These are phyloP conservation scores for Naganishia sp. DNA, from an alignment of 1,284 basidiomycete species.

Conservation along the genomic window DNA sequence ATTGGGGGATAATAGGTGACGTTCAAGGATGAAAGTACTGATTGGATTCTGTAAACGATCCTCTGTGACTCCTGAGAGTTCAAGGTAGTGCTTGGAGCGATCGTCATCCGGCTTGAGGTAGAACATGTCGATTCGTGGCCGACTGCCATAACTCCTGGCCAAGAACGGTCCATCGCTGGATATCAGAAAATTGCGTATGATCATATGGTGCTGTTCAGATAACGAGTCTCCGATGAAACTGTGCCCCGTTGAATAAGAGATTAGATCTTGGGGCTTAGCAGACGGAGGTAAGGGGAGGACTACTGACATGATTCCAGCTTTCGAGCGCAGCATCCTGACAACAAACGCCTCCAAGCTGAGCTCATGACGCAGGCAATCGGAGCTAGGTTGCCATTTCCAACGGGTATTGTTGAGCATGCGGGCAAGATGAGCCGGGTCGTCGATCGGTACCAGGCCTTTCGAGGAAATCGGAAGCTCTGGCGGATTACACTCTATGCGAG, in stretches of 20 bases:
- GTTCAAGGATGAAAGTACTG: constrained; percentile 24
- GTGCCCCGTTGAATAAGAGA: background rate
- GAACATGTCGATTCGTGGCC: constrained; percentile 21
- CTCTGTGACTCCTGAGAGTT: constrained; percentile 9
- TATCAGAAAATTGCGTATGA: constrained; percentile 9
- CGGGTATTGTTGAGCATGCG: constrained; percentile 16
- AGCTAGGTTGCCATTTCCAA: constrained; percentile 13
- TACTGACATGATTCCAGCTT: constrained; percentile 25
- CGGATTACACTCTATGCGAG: constrained; percentile 25
- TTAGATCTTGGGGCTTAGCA: background rate
- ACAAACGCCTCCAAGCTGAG: constrained; percentile 24
- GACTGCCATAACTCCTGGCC: background rate
- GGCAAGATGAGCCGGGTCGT: constrained; percentile 17
- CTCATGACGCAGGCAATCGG: constrained; percentile 2
- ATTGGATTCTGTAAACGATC: constrained; percentile 13
- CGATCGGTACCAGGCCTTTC: constrained; percentile 14
- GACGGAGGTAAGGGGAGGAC: background rate
- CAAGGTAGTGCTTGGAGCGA: constrained; percentile 5
- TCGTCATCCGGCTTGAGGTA: constrained; percentile 19
- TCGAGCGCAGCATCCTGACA: constrained; percentile 26
- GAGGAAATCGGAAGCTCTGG: background rate
- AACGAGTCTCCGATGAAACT: constrained; percentile 29
- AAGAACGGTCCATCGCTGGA: background rate
- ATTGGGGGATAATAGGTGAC: constrained; percentile 12
- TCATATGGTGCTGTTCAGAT: constrained; percentile 22